Evolutionary conservation across 2,329 filamentous ascomycete genomes (phyloP).

Genomic region (Apiospora phragmitis): DNA sequence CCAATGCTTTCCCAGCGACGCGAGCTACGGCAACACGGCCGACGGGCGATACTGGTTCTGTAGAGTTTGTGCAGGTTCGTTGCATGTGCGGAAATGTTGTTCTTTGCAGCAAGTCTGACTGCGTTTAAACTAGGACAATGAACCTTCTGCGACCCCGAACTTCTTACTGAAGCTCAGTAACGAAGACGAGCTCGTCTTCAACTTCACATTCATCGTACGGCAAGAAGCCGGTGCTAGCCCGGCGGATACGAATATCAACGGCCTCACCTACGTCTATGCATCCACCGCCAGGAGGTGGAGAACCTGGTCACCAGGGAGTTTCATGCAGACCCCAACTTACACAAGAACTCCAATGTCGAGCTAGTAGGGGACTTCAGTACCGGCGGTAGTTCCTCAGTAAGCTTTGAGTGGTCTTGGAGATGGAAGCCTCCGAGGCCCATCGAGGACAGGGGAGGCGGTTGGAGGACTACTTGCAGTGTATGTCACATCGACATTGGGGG

Average conservation of each 20-base stretch:
- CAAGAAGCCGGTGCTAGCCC: conserved; percentile 53
- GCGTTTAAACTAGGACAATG: conserved; percentile 67
- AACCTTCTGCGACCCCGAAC: conserved; percentile 59
- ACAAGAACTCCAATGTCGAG: conserved; percentile 95
- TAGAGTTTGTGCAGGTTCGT: conserved; percentile 90
- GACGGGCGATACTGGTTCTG: conserved; percentile 68
- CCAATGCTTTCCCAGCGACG: conserved; percentile 85
- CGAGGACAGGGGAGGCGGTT: conserved; percentile 86
- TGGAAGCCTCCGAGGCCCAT: conserved; percentile 84
- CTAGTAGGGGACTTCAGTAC: conserved; percentile 92
- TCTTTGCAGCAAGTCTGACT: conserved; percentile 16
- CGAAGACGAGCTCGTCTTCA: conserved; percentile 90
- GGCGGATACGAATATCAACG: conserved; percentile 76
- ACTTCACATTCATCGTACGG: conserved; percentile 84
- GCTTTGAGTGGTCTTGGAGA: conserved; percentile 95
- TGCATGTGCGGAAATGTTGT: conserved; percentile 13
- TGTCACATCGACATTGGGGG: not conserved
- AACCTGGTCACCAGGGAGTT: conserved; percentile 94
- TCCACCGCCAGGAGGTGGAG: conserved; percentile 85
- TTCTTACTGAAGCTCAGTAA: conserved; percentile 87
- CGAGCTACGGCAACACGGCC: conserved; percentile 74
- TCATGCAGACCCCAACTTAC: conserved; percentile 93
- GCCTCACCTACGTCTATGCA: conserved; percentile 89
- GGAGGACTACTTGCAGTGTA: conserved; percentile 93
- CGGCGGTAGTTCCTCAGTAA: conserved; percentile 76